A percentile compares a stretch with the other conserved stretches of the same genome.
Conservation (phyloP, 208 protist species). For the Herpetomonas samuelpessoai region DNA sequence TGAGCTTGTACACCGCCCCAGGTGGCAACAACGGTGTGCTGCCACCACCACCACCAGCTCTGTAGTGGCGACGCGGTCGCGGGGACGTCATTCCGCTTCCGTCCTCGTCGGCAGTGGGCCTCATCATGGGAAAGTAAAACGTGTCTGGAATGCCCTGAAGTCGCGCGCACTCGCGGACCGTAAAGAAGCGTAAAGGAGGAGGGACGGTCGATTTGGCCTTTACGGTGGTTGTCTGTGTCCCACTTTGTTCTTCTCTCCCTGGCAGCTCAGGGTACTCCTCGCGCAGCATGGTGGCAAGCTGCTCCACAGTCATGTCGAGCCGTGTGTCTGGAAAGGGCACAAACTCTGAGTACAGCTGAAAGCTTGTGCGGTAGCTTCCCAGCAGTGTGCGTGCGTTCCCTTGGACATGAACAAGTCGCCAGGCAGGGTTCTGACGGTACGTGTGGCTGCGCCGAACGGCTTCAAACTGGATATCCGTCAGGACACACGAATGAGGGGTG, state of each 20-base stretch:
- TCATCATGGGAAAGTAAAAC: slow-evolving; percentile 28
- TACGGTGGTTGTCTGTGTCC: no score
- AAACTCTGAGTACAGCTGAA: slow-evolving; percentile 76
- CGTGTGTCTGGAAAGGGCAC: slow-evolving; percentile 32
- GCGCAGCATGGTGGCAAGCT: not conserved
- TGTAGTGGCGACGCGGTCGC: slow-evolving; percentile 8
- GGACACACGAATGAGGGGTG: slow-evolving; percentile 5
- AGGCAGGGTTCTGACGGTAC: slow-evolving; percentile 41
- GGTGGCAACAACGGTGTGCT: slow-evolving; percentile 9
- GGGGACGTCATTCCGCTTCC: not conserved
- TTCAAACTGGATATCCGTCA: slow-evolving; percentile 49
- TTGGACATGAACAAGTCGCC: slow-evolving; percentile 41
- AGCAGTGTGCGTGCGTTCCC: slow-evolving; percentile 60
- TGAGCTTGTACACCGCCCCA: slow-evolving; percentile 56
- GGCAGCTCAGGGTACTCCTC: not conserved
- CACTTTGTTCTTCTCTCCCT: no score
- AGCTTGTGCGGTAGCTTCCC: slow-evolving; percentile 63
- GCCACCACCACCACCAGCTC: no score
- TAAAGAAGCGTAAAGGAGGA: slow-evolving; percentile 52
- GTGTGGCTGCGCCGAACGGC: slow-evolving; percentile 44
- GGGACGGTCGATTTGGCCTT: not conserved
- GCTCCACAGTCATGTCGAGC: not conserved
- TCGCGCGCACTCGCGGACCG: slow-evolving; percentile 72
- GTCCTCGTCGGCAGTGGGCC: not conserved
- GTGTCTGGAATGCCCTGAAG: slow-evolving; percentile 66